A percentile compares a stretch with the other conserved stretches of the same genome.
Evolutionary conservation across 2,329 filamentous ascomycete genomes (phyloP).

Genomic region (Hirsutella thompsonii): DNA sequence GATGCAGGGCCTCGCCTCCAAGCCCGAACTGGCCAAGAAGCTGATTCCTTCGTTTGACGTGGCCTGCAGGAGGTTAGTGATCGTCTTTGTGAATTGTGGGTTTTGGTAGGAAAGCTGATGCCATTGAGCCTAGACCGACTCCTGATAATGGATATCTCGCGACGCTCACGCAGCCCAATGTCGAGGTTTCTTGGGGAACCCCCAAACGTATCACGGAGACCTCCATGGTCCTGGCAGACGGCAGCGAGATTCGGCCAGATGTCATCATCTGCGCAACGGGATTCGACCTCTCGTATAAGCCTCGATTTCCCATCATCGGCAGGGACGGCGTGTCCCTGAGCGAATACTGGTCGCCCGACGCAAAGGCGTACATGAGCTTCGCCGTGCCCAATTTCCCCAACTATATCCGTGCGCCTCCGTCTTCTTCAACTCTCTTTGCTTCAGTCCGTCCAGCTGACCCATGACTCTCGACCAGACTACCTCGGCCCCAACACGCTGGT

Average conservation of each 20-base stretch:
- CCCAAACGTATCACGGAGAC: slow-evolving; percentile 9
- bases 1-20: slow-evolving; percentile 29
- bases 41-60: neutral
- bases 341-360: slow-evolving; percentile 8
- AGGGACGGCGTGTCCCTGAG: slow-evolving; percentile 4
- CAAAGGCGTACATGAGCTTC: slow-evolving; percentile 11
- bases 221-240: slow-evolving; percentile 15
- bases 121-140: slow-evolving; percentile 7
- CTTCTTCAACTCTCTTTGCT: too few species aligned
- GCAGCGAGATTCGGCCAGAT: slow-evolving; percentile 13
- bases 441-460: too few species aligned
- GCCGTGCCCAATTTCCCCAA: slow-evolving; percentile 13
- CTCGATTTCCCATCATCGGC: slow-evolving; percentile 10
- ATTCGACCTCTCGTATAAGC: slow-evolving; percentile 13
- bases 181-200: slow-evolving; percentile 8
- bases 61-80: slow-evolving; percentile 8
- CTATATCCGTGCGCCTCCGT: slow-evolving; percentile 7
- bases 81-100: slow-evolving; percentile 22
- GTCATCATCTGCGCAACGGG: slow-evolving; percentile 21
- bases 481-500: too few species aligned
- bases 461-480: too few species aligned
- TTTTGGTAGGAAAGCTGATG: neutral
- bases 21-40: slow-evolving; percentile 27
- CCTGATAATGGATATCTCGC: slow-evolving; percentile 17
- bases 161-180: slow-evolving; percentile 12